Percentiles rank a stretch among this genome's conserved stretches.
phyloP scores from a whole-genome alignment of 75 land plant species.

The Selaginella moellendorffii region DNA sequence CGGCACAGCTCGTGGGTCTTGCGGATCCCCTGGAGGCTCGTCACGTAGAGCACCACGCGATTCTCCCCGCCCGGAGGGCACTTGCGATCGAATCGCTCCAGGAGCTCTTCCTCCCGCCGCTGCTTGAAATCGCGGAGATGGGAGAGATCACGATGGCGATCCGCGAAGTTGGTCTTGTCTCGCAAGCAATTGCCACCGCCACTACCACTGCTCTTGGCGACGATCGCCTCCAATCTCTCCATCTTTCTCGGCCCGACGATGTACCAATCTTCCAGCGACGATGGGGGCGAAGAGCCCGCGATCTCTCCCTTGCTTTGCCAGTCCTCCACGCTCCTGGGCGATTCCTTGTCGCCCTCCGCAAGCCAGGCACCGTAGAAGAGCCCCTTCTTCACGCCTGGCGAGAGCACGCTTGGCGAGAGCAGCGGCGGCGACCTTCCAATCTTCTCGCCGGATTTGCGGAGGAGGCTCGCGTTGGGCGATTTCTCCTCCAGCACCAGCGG shows the following conservation, averaged over 20 bases:
- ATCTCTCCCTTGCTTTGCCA: too few relatives aligned
- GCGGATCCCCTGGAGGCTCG: conserved; percentile 58
- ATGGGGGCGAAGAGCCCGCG: too few relatives aligned
- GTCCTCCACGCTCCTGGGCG: not conserved
- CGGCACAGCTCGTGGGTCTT: conserved; percentile 72
- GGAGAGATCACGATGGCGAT: not conserved
- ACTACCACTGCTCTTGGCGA: conserved; percentile 4
- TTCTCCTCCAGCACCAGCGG: not conserved
- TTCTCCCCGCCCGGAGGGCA: conserved; percentile 67
- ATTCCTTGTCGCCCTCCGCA: not conserved
- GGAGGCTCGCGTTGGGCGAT: too few relatives aligned
- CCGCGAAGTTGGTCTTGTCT: not conserved
- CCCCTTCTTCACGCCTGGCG: too few relatives aligned
- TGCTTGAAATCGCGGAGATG: not conserved
- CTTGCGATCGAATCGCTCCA: conserved; percentile 29
- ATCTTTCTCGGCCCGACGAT: not conserved
- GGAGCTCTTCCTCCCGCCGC: conserved; percentile 9
- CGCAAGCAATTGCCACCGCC: not conserved
- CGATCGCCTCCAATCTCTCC: conserved; percentile 4
- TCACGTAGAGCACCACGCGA: conserved; percentile 53
- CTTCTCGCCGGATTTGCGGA: too few relatives aligned
- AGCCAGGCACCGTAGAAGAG: not conserved
- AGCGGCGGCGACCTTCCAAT: too few relatives aligned
- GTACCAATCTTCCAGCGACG: not conserved
- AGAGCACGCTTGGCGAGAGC: too few relatives aligned